Percentiles rank a stretch among this genome's conserved stretches.
Evolutionary conservation across 257 asterid genomes (phyloP).

Genomic region (Anisodus tanguticus): DNA sequence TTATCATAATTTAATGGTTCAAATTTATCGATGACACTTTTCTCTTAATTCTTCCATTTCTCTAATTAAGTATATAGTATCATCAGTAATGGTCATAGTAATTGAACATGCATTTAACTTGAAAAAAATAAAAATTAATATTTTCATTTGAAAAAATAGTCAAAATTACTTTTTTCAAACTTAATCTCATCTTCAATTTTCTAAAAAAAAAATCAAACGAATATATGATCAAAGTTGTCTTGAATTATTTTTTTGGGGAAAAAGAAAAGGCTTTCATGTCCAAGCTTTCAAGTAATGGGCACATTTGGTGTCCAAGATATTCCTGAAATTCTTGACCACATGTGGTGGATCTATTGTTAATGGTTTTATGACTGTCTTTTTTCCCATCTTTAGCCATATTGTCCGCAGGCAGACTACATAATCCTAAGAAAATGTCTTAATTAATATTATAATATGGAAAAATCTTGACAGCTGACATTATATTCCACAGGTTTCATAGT

Average conservation of each 20-base stretch:
- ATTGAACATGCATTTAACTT: neutral
- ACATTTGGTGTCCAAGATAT: neutral
- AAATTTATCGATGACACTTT: neutral
- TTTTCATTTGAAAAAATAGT: no score
- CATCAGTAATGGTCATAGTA: neutral
- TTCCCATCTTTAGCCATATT: neutral
- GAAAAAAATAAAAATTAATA: no score
- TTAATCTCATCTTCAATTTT: no score
- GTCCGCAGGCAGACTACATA: neutral
- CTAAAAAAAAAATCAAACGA: no score
- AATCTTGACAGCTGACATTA: neutral
- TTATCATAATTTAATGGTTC: neutral
- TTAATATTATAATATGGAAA: neutral
- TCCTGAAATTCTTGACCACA: neutral
- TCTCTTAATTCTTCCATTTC: neutral
- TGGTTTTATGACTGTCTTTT: neutral
- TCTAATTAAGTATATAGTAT: neutral
- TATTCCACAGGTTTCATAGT: neutral
- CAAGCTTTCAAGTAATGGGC: neutral
- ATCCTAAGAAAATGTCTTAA: neutral
- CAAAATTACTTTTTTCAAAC: no score
- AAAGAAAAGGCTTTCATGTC: no score
- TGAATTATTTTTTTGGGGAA: no score
- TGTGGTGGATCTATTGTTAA: neutral
- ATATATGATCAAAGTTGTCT: no score